Percentiles rank a stretch among this genome's conserved stretches.
These are phyloP conservation scores for Alternaria brassicicola DNA, from an alignment of 2,329 filamentous ascomycete species.

Conservation along the genomic window DNA sequence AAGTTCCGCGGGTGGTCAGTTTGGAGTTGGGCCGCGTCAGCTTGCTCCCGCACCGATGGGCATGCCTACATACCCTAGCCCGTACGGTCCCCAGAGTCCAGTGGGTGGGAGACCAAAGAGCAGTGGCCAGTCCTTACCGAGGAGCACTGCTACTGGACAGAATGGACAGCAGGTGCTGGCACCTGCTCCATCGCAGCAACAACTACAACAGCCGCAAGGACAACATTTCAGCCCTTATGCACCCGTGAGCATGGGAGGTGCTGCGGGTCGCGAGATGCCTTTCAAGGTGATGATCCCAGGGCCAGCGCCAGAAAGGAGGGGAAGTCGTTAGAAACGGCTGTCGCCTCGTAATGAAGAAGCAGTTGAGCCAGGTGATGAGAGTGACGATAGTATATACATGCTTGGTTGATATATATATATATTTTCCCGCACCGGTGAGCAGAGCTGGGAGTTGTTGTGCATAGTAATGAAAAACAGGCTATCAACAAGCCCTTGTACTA, in stretches of 20 bases:
- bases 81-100: slow-evolving; percentile 38
- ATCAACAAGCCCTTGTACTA: slow-evolving; percentile 3
- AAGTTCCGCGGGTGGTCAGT: slow-evolving; percentile 12
- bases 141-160: slow-evolving; percentile 2
- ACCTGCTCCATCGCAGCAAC: slow-evolving; percentile 35
- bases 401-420: slow-evolving; percentile 1
- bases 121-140: slow-evolving; percentile 23
- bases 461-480: background rate
- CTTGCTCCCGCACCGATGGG: slow-evolving; percentile 35
- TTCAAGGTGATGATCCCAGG: slow-evolving; percentile 44
- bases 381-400: slow-evolving; percentile 8
- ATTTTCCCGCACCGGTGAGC: background rate
- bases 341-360: background rate
- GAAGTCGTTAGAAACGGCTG: slow-evolving; percentile 36
- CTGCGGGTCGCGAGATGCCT: slow-evolving; percentile 27
- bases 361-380: background rate
- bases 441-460: background rate
- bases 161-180: slow-evolving; percentile 37
- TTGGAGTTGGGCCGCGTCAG: slow-evolving; percentile 22
- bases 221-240: slow-evolving; percentile 36
- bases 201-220: slow-evolving; percentile 1
- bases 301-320: slow-evolving; percentile 33
- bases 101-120: slow-evolving; percentile 31
- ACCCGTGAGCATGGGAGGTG: slow-evolving; percentile 21
- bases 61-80: slow-evolving; percentile 34